Percentiles rank a stretch among this genome's conserved stretches.
Evolutionary conservation across 495 filamentous ascomycete genomes (phyloP).

Genomic region (Lasiosphaeris hirsuta): DNA sequence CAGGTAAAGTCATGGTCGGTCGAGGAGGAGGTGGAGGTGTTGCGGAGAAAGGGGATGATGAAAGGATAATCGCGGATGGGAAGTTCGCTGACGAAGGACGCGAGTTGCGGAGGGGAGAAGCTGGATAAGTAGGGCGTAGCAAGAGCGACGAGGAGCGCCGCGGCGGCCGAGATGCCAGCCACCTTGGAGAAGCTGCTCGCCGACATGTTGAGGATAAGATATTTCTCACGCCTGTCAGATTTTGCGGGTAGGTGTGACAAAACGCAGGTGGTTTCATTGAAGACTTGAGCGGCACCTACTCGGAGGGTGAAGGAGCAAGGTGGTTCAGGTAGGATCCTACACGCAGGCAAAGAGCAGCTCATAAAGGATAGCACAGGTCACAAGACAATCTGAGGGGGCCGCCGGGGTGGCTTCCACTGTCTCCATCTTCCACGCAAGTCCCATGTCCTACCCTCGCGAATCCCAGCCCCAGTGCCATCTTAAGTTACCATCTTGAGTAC

Average conservation of each 20-base stretch:
- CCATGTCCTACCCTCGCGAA: background rate
- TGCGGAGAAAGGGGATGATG: slow-evolving; percentile 17
- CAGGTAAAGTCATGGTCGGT: slow-evolving; percentile 23
- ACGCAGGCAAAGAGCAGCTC: too few relatives aligned
- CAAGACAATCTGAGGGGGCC: too few relatives aligned
- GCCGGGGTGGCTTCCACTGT: too few relatives aligned
- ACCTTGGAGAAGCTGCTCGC: slow-evolving; percentile 10
- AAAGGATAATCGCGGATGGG: slow-evolving; percentile 23
- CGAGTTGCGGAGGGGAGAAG: slow-evolving; percentile 18
- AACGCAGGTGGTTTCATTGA: too few relatives aligned
- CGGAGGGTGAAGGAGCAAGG: too few relatives aligned
- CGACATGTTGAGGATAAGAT: slow-evolving; percentile 15
- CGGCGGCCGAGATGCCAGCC: slow-evolving; percentile 21
- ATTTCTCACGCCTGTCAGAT: too few relatives aligned
- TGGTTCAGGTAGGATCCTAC: too few relatives aligned
- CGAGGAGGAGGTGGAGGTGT: background rate
- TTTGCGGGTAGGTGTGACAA: too few relatives aligned
- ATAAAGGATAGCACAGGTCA: too few relatives aligned
- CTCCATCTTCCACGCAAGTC: background rate
- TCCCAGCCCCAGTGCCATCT: background rate
- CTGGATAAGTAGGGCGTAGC: slow-evolving; percentile 20
- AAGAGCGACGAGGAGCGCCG: slow-evolving; percentile 23
- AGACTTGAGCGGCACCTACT: too few relatives aligned
- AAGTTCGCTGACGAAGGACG: slow-evolving; percentile 22
- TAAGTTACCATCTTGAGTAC: too few relatives aligned